Base-by-base conservation (phyloP, 1,139 yeast genomes). In the Trichomonascaceae sp. region DNA sequence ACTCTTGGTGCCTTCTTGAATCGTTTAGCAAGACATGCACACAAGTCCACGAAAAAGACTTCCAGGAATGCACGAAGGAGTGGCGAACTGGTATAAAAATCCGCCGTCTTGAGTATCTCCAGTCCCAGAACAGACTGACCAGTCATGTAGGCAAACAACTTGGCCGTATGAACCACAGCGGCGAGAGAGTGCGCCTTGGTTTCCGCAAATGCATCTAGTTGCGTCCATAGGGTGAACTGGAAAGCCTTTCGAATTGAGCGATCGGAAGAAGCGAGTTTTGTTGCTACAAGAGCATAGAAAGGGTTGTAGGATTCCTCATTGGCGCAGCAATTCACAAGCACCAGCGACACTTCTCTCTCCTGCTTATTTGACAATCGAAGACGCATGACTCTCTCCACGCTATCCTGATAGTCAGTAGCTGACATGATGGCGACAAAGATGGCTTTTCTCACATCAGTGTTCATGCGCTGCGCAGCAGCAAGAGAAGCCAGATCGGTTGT, bases 391-490 rank as follows among this genome's bases (percentile, higher is more conserved):
- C 84, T 78, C 13, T 81, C 74, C 42, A 75, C 73, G 0, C 96
- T 93, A 56, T 92, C 97, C 46, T 82, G 65, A 46, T 73, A 92
- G 56, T 92, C 98, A 44, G 77, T 79, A 2, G 95, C 93, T 5
- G 96, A 84, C 95, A 89, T 85, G 11, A 92, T 74, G 18, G 95
- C 82, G 23, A 92, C 74, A 50, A 89, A 92, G 11, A 92, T 76
- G 1, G 97, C 96, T 40, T 95, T 70, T 59, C 98, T 74, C 28
- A 89, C 71, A 52, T 87, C 96, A 0, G 97, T 89, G 53, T 92
- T 89, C 93, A 92, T 87, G 43, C 97, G 64, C 51, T 85, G 95
- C 29, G 74, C 64, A 45, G 69, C 71, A 3, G 98, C 97, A 28
- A 89, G 63, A 43, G 77, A 87, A 56, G 77, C 60, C 96, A 96